Evolutionary conservation across 257 asterid genomes (phyloP).

Genomic region (Petunia secreta): DNA sequence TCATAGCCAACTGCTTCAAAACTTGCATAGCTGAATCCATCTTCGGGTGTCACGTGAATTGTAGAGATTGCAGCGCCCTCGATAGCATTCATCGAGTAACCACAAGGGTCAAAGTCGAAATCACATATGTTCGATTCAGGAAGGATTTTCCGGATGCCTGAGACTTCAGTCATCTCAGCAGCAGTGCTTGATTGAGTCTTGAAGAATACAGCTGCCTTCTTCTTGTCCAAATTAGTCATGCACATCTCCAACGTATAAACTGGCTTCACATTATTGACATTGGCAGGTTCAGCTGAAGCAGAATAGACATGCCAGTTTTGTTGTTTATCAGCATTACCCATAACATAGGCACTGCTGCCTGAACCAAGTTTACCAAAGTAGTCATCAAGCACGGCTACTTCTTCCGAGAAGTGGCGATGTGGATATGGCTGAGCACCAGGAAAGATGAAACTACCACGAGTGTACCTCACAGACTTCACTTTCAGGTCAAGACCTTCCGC

Average conservation of each 20-base stretch:
- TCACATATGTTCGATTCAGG: constrained; percentile 72
- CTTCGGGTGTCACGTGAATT: constrained; percentile 79
- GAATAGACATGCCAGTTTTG: constrained; percentile 85
- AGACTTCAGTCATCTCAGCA: constrained; percentile 58
- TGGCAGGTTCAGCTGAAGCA: constrained; percentile 50
- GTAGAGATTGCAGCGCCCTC: constrained; percentile 70
- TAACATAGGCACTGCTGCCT: constrained; percentile 59
- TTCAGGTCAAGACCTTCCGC: constrained; percentile 51
- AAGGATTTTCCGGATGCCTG: constrained; percentile 74
- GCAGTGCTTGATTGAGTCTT: constrained; percentile 68
- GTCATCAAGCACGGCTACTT: constrained; percentile 60
- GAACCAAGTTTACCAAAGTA: constrained; percentile 61
- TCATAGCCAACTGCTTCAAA: constrained; percentile 81
- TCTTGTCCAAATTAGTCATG: constrained; percentile 77
- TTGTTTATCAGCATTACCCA: constrained; percentile 57
- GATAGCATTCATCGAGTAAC: constrained; percentile 82
- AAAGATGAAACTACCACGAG: constrained; percentile 79
- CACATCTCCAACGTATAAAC: constrained; percentile 80
- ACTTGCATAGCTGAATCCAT: constrained; percentile 90
- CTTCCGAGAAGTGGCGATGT: constrained; percentile 75
- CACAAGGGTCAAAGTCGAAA: constrained; percentile 84
- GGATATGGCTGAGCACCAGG: constrained; percentile 84
- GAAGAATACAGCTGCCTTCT: constrained; percentile 65
- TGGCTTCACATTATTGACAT: constrained; percentile 26
- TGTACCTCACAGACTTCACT: constrained; percentile 65